Percentiles rank a stretch among this genome's conserved stretches.
Evolutionary conservation across 306 rosid genomes (phyloP).

Genomic region (Glycine tomentella): DNA sequence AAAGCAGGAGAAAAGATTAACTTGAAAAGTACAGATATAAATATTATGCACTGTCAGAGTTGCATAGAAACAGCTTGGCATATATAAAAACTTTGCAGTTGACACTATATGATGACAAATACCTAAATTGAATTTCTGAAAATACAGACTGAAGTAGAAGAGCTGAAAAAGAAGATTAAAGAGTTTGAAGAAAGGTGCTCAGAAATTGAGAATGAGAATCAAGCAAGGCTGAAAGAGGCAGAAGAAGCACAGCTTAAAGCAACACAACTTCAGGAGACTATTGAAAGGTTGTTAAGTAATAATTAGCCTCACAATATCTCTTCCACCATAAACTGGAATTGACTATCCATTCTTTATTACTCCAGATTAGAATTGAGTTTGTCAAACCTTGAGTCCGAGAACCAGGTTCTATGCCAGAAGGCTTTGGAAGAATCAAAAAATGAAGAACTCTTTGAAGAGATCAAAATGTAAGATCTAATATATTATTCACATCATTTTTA

Average conservation of each 20-base stretch:
- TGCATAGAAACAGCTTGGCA: background rate
- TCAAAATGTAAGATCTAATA: constrained; percentile 59
- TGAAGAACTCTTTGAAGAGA: constrained; percentile 78
- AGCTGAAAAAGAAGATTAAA: constrained; percentile 66
- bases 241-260: constrained; percentile 77
- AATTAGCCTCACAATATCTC: constrained; percentile 31
- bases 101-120: constrained; percentile 17
- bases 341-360: constrained; percentile 43
- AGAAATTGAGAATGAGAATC: constrained; percentile 59
- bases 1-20: background rate
- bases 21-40: background rate
- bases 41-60: constrained; percentile 31
- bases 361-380: constrained; percentile 75
- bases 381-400: constrained; percentile 87
- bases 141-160: constrained; percentile 66
- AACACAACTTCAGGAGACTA: constrained; percentile 73
- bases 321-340: constrained; percentile 43
- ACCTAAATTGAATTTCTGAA: constrained; percentile 36
- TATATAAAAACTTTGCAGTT: background rate
- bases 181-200: constrained; percentile 65
- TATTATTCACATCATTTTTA: constrained; percentile 7
- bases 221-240: constrained; percentile 71
- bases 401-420: constrained; percentile 86
- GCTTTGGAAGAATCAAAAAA: constrained; percentile 78
- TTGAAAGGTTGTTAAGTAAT: constrained; percentile 66